Base-by-base conservation (phyloP, 306 rosid genomes). In the Biancaea sappan region DNA sequence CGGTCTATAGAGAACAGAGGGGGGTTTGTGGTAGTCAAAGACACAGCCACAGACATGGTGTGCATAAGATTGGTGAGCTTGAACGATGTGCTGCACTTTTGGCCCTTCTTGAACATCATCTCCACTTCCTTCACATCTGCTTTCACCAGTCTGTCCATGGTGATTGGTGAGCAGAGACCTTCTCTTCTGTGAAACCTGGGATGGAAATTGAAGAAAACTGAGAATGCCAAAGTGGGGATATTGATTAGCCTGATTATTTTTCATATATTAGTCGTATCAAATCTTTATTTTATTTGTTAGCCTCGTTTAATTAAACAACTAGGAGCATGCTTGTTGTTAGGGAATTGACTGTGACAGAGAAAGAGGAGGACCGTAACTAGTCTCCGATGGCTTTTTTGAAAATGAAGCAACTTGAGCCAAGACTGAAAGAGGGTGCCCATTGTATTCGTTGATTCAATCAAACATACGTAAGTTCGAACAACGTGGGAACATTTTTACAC, bases 1-100 rank as follows among this genome's bases (percentile, higher is more conserved):
- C 80, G 87, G 21, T 90, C 48, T 60, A 90, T 53, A 9, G 93
- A 78, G 68, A 88, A 94, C 0, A 78, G 32, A 15, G 84, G 28
- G 1, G 97, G 88, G 74, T 87, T 87, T 34, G 96, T 34, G 67
- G 96, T 84, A 53, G 90, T 84, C n/a, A 94, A 71, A n/a, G 87
- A 82, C 8, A 94, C 97, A 16, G 96, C 98, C 15, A 91, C 98
- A 31, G 93, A 15, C 97, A 94, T 94, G 86, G 96, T 88, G 93
- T 94, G 97, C 96, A 94, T 91, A 25, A 91, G 91, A 40, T 94
- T 94, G 21, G 84, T 84, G 11, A 94, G 84, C 59, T 84, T 78
- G 86, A 94, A 94, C 9, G 87, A 56, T 1, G 89, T 8, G 79
- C 70, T 75, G 78, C 98, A 85, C 69, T 83, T 88, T 41, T 89